Conservation (phyloP, 257 asterid genomes). For the Forsythia suspensa region DNA sequence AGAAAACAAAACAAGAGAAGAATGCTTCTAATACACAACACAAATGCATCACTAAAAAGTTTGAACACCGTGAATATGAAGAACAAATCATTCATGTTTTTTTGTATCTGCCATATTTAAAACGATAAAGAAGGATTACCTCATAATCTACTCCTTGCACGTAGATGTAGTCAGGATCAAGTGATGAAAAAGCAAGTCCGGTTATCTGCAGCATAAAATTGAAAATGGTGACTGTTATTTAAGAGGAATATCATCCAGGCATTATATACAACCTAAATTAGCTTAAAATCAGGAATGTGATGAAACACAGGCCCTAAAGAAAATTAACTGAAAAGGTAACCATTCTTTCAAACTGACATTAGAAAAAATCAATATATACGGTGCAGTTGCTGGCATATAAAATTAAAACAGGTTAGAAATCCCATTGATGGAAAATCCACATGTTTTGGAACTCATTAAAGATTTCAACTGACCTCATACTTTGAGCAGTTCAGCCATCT, state of each 20-base stretch:
- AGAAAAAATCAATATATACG: neutral
- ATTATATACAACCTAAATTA: neutral
- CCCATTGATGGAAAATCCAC: neutral
- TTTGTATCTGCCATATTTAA: neutral
- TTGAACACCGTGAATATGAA: neutral
- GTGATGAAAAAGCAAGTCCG: conserved; percentile 79
- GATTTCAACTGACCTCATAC: conserved; percentile 63
- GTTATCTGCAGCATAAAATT: conserved; percentile 64
- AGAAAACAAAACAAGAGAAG: neutral
- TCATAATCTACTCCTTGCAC: conserved; percentile 95
- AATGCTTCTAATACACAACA: neutral
- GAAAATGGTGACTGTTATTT: neutral
- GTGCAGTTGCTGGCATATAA: neutral
- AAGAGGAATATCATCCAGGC: conserved; percentile 1
- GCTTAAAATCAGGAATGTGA: neutral
- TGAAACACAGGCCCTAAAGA: neutral
- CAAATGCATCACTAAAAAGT: neutral
- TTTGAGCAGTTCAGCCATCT: conserved; percentile 87
- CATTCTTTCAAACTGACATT: neutral
- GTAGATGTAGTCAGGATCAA: conserved; percentile 68
- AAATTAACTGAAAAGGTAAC: neutral
- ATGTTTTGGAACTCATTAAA: neutral
- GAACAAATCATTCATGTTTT: neutral
- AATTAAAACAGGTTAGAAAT: neutral
- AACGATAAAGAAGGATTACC: conserved; percentile 33